These are phyloP conservation scores for Penicillium bialowiezense DNA, from an alignment of 495 filamentous ascomycete genomes.

Conservation along the genomic window DNA sequence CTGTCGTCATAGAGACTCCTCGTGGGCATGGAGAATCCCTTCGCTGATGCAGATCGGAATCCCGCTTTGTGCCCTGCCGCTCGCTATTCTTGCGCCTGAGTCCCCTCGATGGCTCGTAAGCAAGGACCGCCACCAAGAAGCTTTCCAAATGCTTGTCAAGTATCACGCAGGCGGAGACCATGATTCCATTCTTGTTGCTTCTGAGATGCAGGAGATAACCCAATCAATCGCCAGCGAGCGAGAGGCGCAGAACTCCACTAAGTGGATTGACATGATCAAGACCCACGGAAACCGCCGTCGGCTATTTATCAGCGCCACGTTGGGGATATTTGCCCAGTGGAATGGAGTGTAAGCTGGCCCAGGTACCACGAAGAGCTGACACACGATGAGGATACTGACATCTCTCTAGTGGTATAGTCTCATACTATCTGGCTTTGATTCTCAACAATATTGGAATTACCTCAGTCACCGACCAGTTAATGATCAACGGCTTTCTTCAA, in stretches of 20 bases:
- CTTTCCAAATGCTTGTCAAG: conserved; percentile 52
- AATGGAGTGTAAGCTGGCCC: conserved; percentile 49
- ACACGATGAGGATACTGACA: conserved; percentile 1
- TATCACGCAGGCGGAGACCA: conserved; percentile 61
- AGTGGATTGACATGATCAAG: conserved; percentile 53
- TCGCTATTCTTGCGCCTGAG: conserved; percentile 33
- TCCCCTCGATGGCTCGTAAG: conserved; percentile 58
- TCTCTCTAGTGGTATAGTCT: conserved; percentile 48
- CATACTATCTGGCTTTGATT: conserved; percentile 46
- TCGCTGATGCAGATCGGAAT: conserved; percentile 52
- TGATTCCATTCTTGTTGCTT: conserved; percentile 52
- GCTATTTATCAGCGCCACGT: conserved; percentile 52
- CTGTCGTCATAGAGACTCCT: conserved; percentile 55
- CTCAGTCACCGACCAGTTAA: conserved; percentile 21
- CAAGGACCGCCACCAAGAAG: conserved; percentile 58
- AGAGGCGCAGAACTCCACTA: conserved; percentile 47
- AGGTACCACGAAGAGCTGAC: conserved; percentile 1
- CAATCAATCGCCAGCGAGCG: conserved; percentile 56
- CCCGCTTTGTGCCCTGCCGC: conserved; percentile 13
- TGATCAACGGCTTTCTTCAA: conserved; percentile 25
- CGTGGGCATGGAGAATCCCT: conserved; percentile 67
- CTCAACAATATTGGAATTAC: conserved; percentile 36
- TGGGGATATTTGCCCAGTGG: conserved; percentile 64
- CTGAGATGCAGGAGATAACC: conserved; percentile 61
- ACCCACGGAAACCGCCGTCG: conserved; percentile 55